Percentiles rank a stretch among this genome's conserved stretches.
Evolutionary conservation across 2,329 filamentous ascomycete species (phyloP).

Genomic region (Dothideomycetidae sp.): DNA sequence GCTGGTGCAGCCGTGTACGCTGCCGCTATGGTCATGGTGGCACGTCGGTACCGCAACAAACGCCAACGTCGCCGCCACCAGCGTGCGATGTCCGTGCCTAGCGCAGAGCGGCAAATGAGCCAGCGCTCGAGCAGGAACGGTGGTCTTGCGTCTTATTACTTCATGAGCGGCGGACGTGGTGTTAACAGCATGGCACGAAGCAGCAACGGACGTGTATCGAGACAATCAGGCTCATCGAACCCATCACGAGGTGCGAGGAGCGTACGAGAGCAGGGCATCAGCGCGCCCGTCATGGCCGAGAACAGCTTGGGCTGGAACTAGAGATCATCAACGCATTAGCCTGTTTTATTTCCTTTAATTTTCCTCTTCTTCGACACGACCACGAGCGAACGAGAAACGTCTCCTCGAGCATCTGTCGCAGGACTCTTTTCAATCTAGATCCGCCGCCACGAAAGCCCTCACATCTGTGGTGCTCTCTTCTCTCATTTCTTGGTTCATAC

Average conservation of each 20-base stretch:
- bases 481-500: too few species aligned
- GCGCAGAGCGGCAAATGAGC: slow-evolving; percentile 46
- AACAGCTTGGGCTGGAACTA: slow-evolving; percentile 95
- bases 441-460: too few species aligned
- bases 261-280: slow-evolving; percentile 59
- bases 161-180: slow-evolving; percentile 55
- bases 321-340: slow-evolving; percentile 17
- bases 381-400: neutral
- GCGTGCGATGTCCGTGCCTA: slow-evolving; percentile 62
- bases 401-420: too few species aligned
- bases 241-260: slow-evolving; percentile 55
- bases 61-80: slow-evolving; percentile 51
- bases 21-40: slow-evolving; percentile 86
- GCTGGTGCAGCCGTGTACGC: slow-evolving; percentile 75
- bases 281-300: slow-evolving; percentile 78
- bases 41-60: slow-evolving; percentile 79
- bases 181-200: slow-evolving; percentile 27
- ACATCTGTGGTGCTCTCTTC: too few species aligned
- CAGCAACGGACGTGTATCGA: slow-evolving; percentile 25
- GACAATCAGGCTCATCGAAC: slow-evolving; percentile 40
- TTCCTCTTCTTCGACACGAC: neutral
- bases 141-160: slow-evolving; percentile 25
- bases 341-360: neutral
- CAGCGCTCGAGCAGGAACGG: slow-evolving; percentile 25
- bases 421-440: too few species aligned